Evolutionary conservation across 2,329 filamentous ascomycete genomes (phyloP).

Genomic region (Penicillium sp.): DNA sequence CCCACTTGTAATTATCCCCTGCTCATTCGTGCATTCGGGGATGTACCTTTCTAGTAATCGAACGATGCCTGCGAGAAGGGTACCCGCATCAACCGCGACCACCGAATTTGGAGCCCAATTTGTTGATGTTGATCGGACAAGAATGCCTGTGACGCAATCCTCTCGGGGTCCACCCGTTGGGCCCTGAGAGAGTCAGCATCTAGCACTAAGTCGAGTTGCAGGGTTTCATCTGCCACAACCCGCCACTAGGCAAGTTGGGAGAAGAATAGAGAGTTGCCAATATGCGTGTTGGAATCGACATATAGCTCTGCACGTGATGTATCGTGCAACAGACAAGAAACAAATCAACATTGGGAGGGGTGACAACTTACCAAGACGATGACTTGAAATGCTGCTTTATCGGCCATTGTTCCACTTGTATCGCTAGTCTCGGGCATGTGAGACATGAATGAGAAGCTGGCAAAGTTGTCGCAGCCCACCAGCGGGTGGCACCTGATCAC

Average conservation of each 20-base stretch:
- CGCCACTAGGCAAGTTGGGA: constrained; percentile 3
- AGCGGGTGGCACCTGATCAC: neutral
- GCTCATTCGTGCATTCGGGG: constrained; percentile 26
- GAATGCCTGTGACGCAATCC: constrained; percentile 82
- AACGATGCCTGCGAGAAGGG: constrained; percentile 82
- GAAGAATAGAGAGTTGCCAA: neutral
- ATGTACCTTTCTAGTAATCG: constrained; percentile 62
- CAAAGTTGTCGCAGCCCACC: neutral
- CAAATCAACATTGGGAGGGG: constrained; percentile 9
- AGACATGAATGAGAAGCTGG: constrained; percentile 5
- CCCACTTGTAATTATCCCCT: constrained; percentile 50
- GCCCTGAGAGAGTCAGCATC: constrained; percentile 58
- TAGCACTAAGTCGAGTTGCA: neutral
- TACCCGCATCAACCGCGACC: constrained; percentile 90
- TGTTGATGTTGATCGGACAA: constrained; percentile 76
- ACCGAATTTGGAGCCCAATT: constrained; percentile 81
- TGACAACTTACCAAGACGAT: constrained; percentile 66
- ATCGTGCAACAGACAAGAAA: neutral
- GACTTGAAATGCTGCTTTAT: constrained; percentile 62
- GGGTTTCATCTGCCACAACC: constrained; percentile 18
- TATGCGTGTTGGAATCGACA: constrained; percentile 2
- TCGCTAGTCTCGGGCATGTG: neutral
- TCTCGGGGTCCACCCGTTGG: constrained; percentile 86
- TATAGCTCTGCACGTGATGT: constrained; percentile 7
- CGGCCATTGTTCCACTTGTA: constrained; percentile 18